These are phyloP conservation scores for Limtongozyma cylindracea DNA, from an alignment of 805 yeast genomes.

Conservation along the genomic window DNA sequence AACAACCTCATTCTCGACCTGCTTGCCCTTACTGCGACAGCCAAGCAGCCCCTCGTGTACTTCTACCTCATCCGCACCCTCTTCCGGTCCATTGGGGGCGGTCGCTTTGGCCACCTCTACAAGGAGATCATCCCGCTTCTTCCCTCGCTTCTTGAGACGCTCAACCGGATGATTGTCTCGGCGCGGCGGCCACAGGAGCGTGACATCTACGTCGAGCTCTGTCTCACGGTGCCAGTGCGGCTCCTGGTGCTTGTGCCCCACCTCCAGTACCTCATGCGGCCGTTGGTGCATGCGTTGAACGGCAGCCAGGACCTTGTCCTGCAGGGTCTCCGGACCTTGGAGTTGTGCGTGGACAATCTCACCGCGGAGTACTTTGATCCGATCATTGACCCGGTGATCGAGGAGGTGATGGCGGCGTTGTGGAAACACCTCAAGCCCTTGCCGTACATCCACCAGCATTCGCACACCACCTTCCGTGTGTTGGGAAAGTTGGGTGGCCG, in stretches of 20 bases:
- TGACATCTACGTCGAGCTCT: slow-evolving; percentile 83
- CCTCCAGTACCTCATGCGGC: slow-evolving; percentile 67
- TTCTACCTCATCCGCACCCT: slow-evolving; percentile 71
- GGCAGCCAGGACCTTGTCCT: slow-evolving; percentile 80
- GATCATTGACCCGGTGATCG: slow-evolving; percentile 85
- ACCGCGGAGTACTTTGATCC: slow-evolving; percentile 97
- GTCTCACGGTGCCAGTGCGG: slow-evolving; percentile 89
- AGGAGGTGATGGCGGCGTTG: slow-evolving; percentile 79
- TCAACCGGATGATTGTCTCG: slow-evolving; percentile 60
- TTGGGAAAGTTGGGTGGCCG: slow-evolving; percentile 93
- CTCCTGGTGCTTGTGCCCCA: slow-evolving; percentile 87
- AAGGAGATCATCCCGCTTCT: slow-evolving; percentile 81
- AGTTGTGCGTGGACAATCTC: slow-evolving; percentile 83
- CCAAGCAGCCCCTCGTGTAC: slow-evolving; percentile 79
- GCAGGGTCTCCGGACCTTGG: slow-evolving; percentile 87
- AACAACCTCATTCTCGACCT: slow-evolving; percentile 64
- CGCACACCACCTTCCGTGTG: slow-evolving; percentile 83
- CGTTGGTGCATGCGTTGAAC: slow-evolving; percentile 72
- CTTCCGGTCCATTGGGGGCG: slow-evolving; percentile 91
- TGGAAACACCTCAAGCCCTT: slow-evolving; percentile 82
- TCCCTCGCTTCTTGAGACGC: slow-evolving; percentile 65
- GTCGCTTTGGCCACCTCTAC: slow-evolving; percentile 79
- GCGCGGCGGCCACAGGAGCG: slow-evolving; percentile 78
- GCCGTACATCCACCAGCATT: slow-evolving; percentile 85
- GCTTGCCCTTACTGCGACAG: slow-evolving; percentile 51